Evolutionary conservation across 2,329 filamentous ascomycete species (phyloP).

Genomic region (Ceratocystis ficicola): DNA sequence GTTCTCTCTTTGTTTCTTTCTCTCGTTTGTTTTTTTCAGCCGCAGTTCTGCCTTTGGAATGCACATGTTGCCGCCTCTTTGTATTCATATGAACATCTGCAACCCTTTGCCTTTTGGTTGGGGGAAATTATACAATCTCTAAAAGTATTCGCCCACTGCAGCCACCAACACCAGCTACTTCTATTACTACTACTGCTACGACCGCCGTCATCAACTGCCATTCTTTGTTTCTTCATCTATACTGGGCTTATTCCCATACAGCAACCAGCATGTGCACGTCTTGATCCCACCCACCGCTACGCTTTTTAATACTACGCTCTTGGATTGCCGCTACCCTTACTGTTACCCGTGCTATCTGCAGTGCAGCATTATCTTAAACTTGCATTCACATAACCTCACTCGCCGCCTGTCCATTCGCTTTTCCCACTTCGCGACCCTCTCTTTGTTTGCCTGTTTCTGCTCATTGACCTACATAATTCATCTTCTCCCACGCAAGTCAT

Average conservation of each 20-base stretch:
- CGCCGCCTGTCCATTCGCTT: not conserved
- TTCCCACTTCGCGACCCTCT: not conserved
- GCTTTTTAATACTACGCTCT: not conserved
- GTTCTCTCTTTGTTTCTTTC: conserved; percentile 3
- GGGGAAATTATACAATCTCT: conserved; percentile 4
- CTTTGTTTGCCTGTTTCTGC: not conserved
- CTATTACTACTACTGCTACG: not conserved
- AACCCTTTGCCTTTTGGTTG: not conserved
- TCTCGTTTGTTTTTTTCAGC: conserved; percentile 7
- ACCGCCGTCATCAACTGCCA: not conserved
- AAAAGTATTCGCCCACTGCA: not conserved
- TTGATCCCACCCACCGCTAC: conserved; percentile 4
- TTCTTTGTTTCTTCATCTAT: not conserved
- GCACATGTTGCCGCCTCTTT: conserved; percentile 13
- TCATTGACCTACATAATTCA: not conserved
- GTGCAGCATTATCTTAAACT: conserved; percentile 13
- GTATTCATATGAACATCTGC: conserved; percentile 17
- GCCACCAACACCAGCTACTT: not conserved
- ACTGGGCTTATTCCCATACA: not conserved
- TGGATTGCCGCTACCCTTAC: not conserved
- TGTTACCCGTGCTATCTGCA: conserved; percentile 9
- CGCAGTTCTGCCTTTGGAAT: conserved; percentile 17
- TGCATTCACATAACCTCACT: conserved; percentile 16
- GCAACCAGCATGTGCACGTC: conserved; percentile 5
- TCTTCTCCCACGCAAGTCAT: conserved; percentile 7